Conservation (phyloP, 805 yeast genomes). For the Yamadazyma sp. region DNA sequence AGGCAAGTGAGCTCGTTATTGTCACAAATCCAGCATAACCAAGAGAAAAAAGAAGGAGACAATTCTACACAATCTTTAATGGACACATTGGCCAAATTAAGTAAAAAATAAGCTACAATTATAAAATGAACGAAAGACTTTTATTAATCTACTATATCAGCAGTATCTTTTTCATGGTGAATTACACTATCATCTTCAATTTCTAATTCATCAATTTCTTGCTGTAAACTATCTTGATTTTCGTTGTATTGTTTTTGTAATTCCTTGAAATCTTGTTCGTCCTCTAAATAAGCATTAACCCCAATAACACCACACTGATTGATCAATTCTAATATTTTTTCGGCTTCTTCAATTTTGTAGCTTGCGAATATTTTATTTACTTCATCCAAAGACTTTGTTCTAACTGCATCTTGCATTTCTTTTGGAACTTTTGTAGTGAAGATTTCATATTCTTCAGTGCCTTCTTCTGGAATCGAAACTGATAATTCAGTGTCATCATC, state of each 20-base stretch:
- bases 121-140: background rate
- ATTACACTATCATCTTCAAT: conserved; percentile 4
- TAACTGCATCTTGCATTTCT: conserved; percentile 72
- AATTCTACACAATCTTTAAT: conserved; percentile 23
- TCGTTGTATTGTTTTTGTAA: conserved; percentile 44
- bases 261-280: conserved; percentile 63
- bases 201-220: conserved; percentile 18
- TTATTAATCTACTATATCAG: conserved; percentile 21
- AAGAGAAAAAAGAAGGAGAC: conserved; percentile 1
- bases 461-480: conserved; percentile 62
- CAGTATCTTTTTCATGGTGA: conserved; percentile 13
- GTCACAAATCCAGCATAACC: conserved; percentile 9
- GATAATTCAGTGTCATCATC: conserved; percentile 78
- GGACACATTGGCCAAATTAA: conserved; percentile 37
- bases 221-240: conserved; percentile 12
- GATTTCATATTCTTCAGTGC: conserved; percentile 52
- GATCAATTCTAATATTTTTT: conserved; percentile 65
- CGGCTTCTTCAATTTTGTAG: conserved; percentile 77
- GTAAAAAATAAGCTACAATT: conserved; percentile 21
- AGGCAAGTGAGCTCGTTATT: conserved; percentile 10
- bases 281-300: conserved; percentile 70
- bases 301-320: conserved; percentile 83
- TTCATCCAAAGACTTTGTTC: conserved; percentile 65
- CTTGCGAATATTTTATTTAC: conserved; percentile 80
- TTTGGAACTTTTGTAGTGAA: conserved; percentile 55